Conservation (phyloP, 2,329 filamentous ascomycete species). For the Bretziella fagacearum region DNA sequence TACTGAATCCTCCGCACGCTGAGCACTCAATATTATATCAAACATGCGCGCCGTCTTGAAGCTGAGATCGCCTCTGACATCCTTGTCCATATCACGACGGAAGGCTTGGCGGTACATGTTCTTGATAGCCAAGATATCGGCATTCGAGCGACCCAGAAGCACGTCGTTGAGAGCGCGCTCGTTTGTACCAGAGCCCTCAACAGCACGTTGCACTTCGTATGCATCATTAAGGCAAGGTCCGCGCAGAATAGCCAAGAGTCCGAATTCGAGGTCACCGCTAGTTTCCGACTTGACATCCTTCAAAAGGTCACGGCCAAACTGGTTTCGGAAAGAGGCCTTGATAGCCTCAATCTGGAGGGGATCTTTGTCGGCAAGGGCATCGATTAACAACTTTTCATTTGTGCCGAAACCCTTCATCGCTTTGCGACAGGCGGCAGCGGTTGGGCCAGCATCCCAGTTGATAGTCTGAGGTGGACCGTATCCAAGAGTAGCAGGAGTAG, state of each 20-base stretch:
- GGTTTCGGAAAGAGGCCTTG: constrained; percentile 46
- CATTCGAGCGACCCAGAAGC: constrained; percentile 66
- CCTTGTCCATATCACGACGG: constrained; percentile 47
- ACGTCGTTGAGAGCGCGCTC: constrained; percentile 75
- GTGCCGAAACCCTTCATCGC: constrained; percentile 94
- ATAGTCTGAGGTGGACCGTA: constrained; percentile 58
- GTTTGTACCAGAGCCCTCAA: constrained; percentile 71
- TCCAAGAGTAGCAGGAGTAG: constrained; percentile 52
- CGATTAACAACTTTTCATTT: constrained; percentile 62
- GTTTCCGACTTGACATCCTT: constrained; percentile 66
- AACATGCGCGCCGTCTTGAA: constrained; percentile 79
- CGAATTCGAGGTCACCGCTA: constrained; percentile 54
- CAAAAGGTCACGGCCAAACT: constrained; percentile 50
- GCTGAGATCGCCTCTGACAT: constrained; percentile 63
- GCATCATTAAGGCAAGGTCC: constrained; percentile 70
- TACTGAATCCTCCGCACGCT: constrained; percentile 58
- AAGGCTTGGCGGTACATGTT: constrained; percentile 53
- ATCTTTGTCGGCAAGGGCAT: constrained; percentile 52
- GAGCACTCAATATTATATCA: constrained; percentile 59
- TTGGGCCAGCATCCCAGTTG: constrained; percentile 46
- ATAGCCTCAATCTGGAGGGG: constrained; percentile 59
- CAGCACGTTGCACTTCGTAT: constrained; percentile 49
- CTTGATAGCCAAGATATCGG: constrained; percentile 79
- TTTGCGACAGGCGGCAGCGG: constrained; percentile 54
- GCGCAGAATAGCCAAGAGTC: constrained; percentile 54